Evolutionary conservation across 768 basidiomycete species (phyloP).

Genomic region (Lyophyllum atratum): DNA sequence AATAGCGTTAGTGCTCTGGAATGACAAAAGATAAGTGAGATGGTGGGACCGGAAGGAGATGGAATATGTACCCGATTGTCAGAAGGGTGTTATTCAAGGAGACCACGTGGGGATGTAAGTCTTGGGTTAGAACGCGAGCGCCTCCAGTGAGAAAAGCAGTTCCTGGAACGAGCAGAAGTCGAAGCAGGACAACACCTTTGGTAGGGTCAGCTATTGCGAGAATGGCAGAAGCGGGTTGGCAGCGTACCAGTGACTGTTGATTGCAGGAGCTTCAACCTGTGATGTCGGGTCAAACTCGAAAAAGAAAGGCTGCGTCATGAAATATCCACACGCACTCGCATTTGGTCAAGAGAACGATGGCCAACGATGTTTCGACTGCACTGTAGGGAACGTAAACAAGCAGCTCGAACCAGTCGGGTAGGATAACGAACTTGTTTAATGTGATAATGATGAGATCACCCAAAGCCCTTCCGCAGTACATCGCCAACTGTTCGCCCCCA

Average conservation of each 20-base stretch:
- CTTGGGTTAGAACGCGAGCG: conserved; percentile 62
- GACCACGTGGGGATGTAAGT: conserved; percentile 64
- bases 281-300: neutral
- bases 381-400: conserved; percentile 23
- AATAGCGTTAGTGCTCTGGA: conserved; percentile 61
- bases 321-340: conserved; percentile 43
- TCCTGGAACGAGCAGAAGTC: conserved; percentile 71
- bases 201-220: neutral
- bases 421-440: conserved; percentile 44
- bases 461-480: conserved; percentile 50
- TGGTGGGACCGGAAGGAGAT: neutral
- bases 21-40: neutral
- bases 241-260: conserved; percentile 63
- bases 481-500: conserved; percentile 49
- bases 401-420: neutral
- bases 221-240: neutral
- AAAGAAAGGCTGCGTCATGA: neutral
- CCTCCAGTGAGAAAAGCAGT: conserved; percentile 68
- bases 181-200: conserved; percentile 67
- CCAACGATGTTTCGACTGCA: conserved; percentile 50
- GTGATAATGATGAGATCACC: conserved; percentile 55
- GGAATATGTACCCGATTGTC: conserved; percentile 55
- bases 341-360: conserved; percentile 44
- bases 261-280: conserved; percentile 63
- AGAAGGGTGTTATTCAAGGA: conserved; percentile 71